phyloP scores from a whole-genome alignment of 495 filamentous ascomycete genomes.

The Podospora pseudocomata region DNA sequence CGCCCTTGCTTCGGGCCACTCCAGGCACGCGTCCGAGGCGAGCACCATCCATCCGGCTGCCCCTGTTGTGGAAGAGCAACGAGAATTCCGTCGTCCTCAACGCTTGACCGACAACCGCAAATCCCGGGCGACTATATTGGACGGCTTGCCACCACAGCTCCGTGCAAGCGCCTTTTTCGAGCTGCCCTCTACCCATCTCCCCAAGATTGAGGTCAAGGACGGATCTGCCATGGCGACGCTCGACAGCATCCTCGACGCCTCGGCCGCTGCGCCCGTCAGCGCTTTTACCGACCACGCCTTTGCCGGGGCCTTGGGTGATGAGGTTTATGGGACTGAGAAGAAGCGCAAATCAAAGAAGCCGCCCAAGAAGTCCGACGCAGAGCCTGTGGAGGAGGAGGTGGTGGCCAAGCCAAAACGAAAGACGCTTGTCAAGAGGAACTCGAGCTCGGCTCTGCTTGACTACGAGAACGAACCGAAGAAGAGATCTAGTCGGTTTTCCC shows the following conservation, averaged over 20 bases:
- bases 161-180: conserved; percentile 91
- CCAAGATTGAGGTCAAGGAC: conserved; percentile 63
- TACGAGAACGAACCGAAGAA: conserved; percentile 29
- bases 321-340: conserved; percentile 57
- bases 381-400: conserved; percentile 11
- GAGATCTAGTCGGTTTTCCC: conserved; percentile 37
- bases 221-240: conserved; percentile 83
- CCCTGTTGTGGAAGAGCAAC: conserved; percentile 20
- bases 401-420: conserved; percentile 18
- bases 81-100: conserved; percentile 28
- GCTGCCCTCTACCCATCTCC: conserved; percentile 50
- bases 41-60: conserved; percentile 34
- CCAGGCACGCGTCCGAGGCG: conserved; percentile 29
- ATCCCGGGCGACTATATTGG: conserved; percentile 40
- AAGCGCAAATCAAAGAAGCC: conserved; percentile 36
- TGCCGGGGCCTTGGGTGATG: conserved; percentile 64
- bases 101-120: conserved; percentile 35
- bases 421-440: conserved; percentile 25
- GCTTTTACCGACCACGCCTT: conserved; percentile 94
- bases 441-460: conserved; percentile 18
- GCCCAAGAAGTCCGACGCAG: conserved; percentile 19
- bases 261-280: conserved; percentile 82
- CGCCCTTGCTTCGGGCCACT: conserved; percentile 12
- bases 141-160: conserved; percentile 75
- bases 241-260: conserved; percentile 93